phyloP scores from a whole-genome alignment of 2,329 filamentous ascomycete genomes.

The Escovopsis weberi region DNA sequence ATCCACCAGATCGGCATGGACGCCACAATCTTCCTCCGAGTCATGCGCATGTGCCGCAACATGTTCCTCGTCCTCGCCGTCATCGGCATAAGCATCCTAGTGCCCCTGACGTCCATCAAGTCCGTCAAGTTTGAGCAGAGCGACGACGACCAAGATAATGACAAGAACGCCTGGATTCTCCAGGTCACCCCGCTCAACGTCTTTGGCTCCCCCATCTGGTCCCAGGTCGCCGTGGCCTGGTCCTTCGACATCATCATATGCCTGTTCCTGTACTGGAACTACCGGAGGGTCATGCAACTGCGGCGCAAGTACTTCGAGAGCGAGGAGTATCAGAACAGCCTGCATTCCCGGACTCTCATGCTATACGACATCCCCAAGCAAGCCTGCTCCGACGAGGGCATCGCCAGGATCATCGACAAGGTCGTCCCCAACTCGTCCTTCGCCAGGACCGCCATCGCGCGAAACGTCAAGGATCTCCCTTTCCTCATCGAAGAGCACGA shows the following conservation, averaged over 20 bases:
- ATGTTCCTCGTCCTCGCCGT: constrained; percentile 64
- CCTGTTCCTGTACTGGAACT: constrained; percentile 83
- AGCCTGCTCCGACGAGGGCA: constrained; percentile 71
- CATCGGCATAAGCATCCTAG: constrained; percentile 60
- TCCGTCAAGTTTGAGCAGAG: constrained; percentile 11
- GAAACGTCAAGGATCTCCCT: constrained; percentile 85
- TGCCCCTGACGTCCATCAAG: constrained; percentile 60
- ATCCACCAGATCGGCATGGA: constrained; percentile 81
- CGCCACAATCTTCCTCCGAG: constrained; percentile 78
- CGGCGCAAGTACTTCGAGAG: constrained; percentile 71
- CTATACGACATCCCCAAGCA: constrained; percentile 69
- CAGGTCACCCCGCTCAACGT: constrained; percentile 46
- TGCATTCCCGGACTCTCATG: constrained; percentile 63
- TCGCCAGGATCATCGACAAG: constrained; percentile 68
- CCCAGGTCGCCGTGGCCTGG: constrained; percentile 43
- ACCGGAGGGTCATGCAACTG: constrained; percentile 55
- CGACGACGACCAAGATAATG: constrained; percentile 5
- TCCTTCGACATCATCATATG: constrained; percentile 61
- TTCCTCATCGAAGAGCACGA: constrained; percentile 75
- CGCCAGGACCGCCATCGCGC: constrained; percentile 67
- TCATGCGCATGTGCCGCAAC: constrained; percentile 81
- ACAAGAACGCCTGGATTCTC: constrained; percentile 31
- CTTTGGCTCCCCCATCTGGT: constrained; percentile 40
- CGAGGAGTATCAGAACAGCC: constrained; percentile 72
- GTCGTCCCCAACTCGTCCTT: constrained; percentile 66